Base-by-base conservation (phyloP, 140 eudicot genomes). In the Ambrosia hybrid region DNA sequence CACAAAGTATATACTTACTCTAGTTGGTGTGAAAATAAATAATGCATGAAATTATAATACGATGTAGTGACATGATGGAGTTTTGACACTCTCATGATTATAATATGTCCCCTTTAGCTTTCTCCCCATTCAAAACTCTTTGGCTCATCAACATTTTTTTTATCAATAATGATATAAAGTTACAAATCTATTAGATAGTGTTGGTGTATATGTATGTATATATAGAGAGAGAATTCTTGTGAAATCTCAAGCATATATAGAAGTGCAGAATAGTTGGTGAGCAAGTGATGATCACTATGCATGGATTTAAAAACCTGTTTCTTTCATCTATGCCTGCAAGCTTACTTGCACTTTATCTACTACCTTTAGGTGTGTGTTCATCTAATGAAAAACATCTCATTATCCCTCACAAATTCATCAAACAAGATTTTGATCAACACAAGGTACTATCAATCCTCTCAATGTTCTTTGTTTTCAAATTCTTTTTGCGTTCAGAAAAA, bases 281-380 rank as follows among this genome's bases (percentile, higher is more conserved):
- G 51, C 78, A 11, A 72, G 76, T 45, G 62, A 62, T 37, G 33
- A 30, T 65, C 71, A 78, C 37, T 57, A 83, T 68, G 80, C 67
- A 55, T 38, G 64, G 17, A 72, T 30, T 76, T 53, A 61, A 65
- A 62, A 79, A 73, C 63, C 45, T 37, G 33, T 9, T 71, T 51
- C 64, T 68, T 14, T 34, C 55, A 15, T 45, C 52, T 48, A 30
- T 68, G 43, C 63, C 61, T 68, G 56, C 80, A 53, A 69, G 6
- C 58, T 39, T 69, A 7, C 12, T 53, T 30, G 51, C 79, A 56
- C 60, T 75, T 75, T 8, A 52, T 79, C 75, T 84, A 64, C 81
- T 77, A 55, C 75, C 83, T 45, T 63, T 76, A 71, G 85, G 48
- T 65, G 49, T 51, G 26, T 66, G 76, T 71, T 82, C 93, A 51